A percentile compares a stretch with the other conserved stretches of the same genome.
phyloP scores from a whole-genome alignment of 805 yeast genomes.

The Lipomyces kockii region DNA sequence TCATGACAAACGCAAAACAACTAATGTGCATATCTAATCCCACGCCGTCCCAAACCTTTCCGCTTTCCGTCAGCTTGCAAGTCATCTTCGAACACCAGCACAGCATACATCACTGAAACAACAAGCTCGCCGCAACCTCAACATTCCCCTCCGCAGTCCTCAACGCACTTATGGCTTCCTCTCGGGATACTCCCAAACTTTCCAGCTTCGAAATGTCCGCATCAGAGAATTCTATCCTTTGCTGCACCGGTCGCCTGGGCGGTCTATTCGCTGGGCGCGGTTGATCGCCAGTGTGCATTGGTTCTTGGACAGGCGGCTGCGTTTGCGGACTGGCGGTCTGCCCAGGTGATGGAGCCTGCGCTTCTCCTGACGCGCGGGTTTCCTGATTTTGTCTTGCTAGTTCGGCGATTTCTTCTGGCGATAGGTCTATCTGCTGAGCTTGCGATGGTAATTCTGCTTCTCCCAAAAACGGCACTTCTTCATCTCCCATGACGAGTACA shows the following conservation, averaged over 20 bases:
- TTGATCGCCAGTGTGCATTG: conserved; percentile 3
- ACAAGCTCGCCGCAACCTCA: conserved; percentile 81
- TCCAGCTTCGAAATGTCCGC: conserved; percentile 54
- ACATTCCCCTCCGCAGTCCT: conserved; percentile 72
- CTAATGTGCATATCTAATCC: conserved; percentile 2
- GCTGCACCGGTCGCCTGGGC: conserved; percentile 14
- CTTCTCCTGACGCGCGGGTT: not conserved
- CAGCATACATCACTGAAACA: conserved; percentile 27
- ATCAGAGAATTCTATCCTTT: conserved; percentile 44
- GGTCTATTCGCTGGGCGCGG: conserved; percentile 4
- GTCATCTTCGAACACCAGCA: not conserved
- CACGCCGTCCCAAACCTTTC: not conserved
- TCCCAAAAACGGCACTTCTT: conserved; percentile 69
- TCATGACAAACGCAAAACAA: not conserved
- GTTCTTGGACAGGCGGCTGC: conserved; percentile 16
- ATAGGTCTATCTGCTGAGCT: conserved; percentile 36
- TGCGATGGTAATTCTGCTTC: conserved; percentile 69
- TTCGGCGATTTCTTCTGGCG: conserved; percentile 17
- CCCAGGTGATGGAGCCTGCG: not conserved
- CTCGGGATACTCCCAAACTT: conserved; percentile 70
- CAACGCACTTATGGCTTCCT: conserved; percentile 68
- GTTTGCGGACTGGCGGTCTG: conserved; percentile 5
- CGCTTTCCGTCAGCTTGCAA: not conserved
- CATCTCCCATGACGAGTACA: conserved; percentile 70
- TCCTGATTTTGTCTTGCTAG: conserved; percentile 3